A percentile compares a stretch with the other conserved stretches of the same genome.
Evolutionary conservation across 805 yeast species (phyloP).

Genomic region (Cyberlindnera mrakii): DNA sequence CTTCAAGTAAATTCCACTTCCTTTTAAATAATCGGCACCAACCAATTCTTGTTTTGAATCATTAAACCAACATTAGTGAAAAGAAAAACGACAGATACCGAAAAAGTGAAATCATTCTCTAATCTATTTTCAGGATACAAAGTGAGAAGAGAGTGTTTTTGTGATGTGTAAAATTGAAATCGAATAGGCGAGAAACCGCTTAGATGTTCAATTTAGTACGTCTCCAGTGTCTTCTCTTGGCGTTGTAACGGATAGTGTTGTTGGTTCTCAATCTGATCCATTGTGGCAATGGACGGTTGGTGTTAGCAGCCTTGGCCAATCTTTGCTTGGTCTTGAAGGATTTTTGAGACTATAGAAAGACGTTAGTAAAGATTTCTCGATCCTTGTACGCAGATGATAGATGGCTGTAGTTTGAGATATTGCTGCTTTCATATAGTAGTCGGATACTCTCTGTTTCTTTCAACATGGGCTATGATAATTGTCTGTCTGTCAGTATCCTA

Average conservation of each 20-base stretch:
- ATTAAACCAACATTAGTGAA: conserved; percentile 1
- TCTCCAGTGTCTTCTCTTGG: conserved; percentile 99
- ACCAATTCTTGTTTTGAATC: not conserved
- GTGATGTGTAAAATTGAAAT: conserved; percentile 4
- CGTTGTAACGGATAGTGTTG: conserved; percentile 97
- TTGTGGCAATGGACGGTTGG: conserved; percentile 99
- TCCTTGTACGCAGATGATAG: not conserved
- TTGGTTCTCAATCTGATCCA: conserved; percentile 98
- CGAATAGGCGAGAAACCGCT: conserved; percentile 25
- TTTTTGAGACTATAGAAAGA: conserved; percentile 66
- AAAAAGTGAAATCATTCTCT: not conserved
- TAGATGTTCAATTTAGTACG: conserved; percentile 98
- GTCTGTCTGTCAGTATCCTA: too few species aligned
- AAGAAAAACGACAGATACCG: not conserved
- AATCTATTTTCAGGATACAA: not conserved
- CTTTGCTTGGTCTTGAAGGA: conserved; percentile 96
- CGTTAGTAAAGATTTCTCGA: conserved; percentile 13
- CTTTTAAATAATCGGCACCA: too few species aligned
- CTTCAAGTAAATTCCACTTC: conserved; percentile 1
- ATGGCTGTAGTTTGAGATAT: not conserved
- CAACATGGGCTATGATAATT: too few species aligned
- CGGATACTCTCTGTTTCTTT: too few species aligned
- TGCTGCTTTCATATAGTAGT: too few species aligned
- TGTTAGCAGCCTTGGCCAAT: conserved; percentile 98
- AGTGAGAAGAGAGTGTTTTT: conserved; percentile 2